Percentiles rank a stretch among this genome's conserved stretches.
These are phyloP conservation scores for Fusarium sp. DNA, from an alignment of 2,329 filamentous ascomycete species.

Conservation along the genomic window DNA sequence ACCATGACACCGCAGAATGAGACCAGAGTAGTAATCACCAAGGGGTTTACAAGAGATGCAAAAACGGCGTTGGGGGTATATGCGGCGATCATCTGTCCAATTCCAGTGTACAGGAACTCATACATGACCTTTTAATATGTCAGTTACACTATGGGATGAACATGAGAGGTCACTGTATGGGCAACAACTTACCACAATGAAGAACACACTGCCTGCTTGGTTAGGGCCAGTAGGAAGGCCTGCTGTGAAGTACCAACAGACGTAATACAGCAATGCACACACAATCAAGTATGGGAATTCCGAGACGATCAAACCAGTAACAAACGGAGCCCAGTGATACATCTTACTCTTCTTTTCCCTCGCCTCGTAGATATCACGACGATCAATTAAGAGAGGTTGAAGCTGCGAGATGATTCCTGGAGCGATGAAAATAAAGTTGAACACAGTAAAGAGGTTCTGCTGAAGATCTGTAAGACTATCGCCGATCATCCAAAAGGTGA, in stretches of 20 bases:
- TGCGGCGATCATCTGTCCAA: slow-evolving; percentile 73
- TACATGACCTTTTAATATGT: slow-evolving; percentile 55
- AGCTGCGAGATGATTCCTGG: slow-evolving; percentile 64
- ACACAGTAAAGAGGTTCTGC: slow-evolving; percentile 69
- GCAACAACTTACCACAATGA: slow-evolving; percentile 61
- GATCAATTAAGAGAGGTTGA: slow-evolving; percentile 62
- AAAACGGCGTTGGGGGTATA: slow-evolving; percentile 73
- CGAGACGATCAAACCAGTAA: slow-evolving; percentile 64
- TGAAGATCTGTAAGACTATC: slow-evolving; percentile 65
- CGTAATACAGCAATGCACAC: slow-evolving; percentile 62
- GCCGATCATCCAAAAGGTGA: slow-evolving; percentile 72
- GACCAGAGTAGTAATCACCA: slow-evolving; percentile 70
- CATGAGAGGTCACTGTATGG: too few species aligned
- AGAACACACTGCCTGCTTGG: slow-evolving; percentile 64
- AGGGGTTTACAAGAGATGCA: slow-evolving; percentile 68
- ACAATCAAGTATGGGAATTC: slow-evolving; percentile 61
- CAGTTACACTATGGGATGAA: background rate
- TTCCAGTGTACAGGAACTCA: slow-evolving; percentile 70
- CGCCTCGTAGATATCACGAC: slow-evolving; percentile 62
- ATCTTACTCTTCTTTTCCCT: slow-evolving; percentile 64
- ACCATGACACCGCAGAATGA: slow-evolving; percentile 82
- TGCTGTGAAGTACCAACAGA: slow-evolving; percentile 70
- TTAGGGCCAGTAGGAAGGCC: slow-evolving; percentile 60
- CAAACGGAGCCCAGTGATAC: slow-evolving; percentile 72
- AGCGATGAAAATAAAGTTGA: slow-evolving; percentile 73